Conservation (phyloP, 176 grass and related monocot species). For the Luzula sylvatica region DNA sequence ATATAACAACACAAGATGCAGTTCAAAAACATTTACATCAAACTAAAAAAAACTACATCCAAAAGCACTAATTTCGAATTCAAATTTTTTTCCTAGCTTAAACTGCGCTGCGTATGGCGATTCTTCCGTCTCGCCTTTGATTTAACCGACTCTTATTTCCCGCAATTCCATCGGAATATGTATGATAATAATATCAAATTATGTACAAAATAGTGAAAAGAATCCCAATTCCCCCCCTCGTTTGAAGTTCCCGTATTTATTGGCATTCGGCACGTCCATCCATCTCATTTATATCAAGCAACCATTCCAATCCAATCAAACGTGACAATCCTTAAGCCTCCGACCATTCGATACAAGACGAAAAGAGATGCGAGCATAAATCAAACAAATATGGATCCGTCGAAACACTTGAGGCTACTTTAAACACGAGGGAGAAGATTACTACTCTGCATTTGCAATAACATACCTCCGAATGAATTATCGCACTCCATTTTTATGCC, state of each 20-base stretch:
- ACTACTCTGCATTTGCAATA: conserved; percentile 72
- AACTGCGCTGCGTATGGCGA: conserved; percentile 9
- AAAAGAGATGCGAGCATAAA: neutral
- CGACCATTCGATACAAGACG: neutral
- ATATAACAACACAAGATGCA: conserved; percentile 11
- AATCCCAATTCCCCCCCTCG: conserved; percentile 4
- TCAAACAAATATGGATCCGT: neutral
- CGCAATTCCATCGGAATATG: neutral
- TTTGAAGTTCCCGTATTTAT: conserved; percentile 2
- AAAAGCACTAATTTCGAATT: conserved; percentile 9
- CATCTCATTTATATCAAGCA: too few relatives aligned
- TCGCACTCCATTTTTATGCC: conserved; percentile 46
- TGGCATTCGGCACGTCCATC: too few relatives aligned
- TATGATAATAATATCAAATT: conserved; percentile 21
- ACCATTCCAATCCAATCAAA: conserved; percentile 15
- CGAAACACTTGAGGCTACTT: conserved; percentile 4
- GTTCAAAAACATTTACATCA: conserved; percentile 24
- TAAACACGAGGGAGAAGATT: conserved; percentile 55
- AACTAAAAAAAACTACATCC: conserved; percentile 10
- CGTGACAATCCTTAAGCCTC: neutral
- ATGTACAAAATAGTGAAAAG: conserved; percentile 22
- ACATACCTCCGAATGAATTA: conserved; percentile 13
- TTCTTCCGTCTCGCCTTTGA: conserved; percentile 3
- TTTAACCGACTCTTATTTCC: conserved; percentile 3
- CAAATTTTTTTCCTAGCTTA: neutral